Conservation (phyloP, 257 asterid genomes). For the Primulina tabacum region DNA sequence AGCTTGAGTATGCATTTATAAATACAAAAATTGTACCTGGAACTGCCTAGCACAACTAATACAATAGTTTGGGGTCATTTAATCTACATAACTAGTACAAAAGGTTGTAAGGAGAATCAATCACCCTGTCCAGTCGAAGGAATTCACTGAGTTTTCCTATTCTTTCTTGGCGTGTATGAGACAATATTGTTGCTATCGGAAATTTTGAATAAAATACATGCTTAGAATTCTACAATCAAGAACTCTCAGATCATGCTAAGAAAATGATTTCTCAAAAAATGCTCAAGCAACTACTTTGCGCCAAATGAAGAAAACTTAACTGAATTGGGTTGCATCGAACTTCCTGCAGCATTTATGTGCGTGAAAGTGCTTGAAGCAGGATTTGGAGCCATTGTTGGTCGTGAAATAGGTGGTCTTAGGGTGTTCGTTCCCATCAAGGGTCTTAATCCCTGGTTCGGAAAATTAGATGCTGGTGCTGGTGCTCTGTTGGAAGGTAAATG, state of each 20-base stretch:
- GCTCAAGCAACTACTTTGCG: slow-evolving; percentile 41
- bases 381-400: slow-evolving; percentile 55
- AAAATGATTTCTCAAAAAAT: slow-evolving; percentile 14
- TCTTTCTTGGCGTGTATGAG: not conserved
- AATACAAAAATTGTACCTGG: not conserved
- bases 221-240: not conserved
- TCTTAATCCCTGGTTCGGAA: slow-evolving; percentile 52
- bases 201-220: not conserved
- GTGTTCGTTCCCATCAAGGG: slow-evolving; percentile 57
- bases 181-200: not conserved
- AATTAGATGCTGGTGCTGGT: slow-evolving; percentile 28
- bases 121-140: not conserved
- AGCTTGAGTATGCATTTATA: not conserved
- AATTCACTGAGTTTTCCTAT: not conserved
- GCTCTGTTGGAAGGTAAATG: slow-evolving; percentile 54
- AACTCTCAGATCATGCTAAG: slow-evolving; percentile 13
- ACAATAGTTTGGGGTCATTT: slow-evolving; percentile 17
- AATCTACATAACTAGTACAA: slow-evolving; percentile 7
- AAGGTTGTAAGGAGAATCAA: not conserved
- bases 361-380: slow-evolving; percentile 46
- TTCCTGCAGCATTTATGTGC: slow-evolving; percentile 51
- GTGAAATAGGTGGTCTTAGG: slow-evolving; percentile 60
- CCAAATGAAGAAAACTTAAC: slow-evolving; percentile 59
- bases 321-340: slow-evolving; percentile 50
- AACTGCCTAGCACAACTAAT: not conserved